Evolutionary conservation across 305 asterid species (phyloP), one percentile per base, ranked within the genome.

Genomic region (Fraxinus albicans): DNA sequence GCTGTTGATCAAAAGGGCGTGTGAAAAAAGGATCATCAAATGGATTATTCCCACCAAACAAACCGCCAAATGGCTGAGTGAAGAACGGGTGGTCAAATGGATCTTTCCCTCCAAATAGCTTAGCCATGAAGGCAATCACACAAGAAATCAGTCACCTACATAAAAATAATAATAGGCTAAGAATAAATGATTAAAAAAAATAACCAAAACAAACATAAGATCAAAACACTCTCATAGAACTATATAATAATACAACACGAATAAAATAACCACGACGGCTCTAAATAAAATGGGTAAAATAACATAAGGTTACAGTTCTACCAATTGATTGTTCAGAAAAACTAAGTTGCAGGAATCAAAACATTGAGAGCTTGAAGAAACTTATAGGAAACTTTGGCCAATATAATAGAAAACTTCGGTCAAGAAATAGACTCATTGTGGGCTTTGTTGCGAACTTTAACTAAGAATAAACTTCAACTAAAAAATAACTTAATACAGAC

Each of bases 51-150:
- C 86, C 90, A 82, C 88, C 88, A 70, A 88, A 90, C 12, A 90
- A 81, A 65, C 88, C 85, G 47, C 89, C 88, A 82, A 87, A 88
- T 74, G 91, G 89, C 34, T 82, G 91, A 76, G 88, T 88, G 65
- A 89, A 89, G 67, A 91, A 91, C 0, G 92, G 92, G 76, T 91
- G 86, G 73, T 89, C 92, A 82, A 91, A 89, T 25, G 91, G 97
- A 86, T 84, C 86, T 25, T 89, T 92, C 74, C 98, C 97, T 65
- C 98, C 97, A 89, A 91, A 93, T 77, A 90, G 86, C 65, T 85
- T 83, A 34, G 87, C 86, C 98, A 94, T 75, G 42, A 83, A 27
- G 10, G 58, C 77, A 74, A 77, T 67, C 40, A 29, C 42, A 74
- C 58, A 78, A 17, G 2, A 47, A 80, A 77, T 47, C 38, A 31